Conservation (phyloP, 1,284 basidiomycete genomes). For the Cryptococcus neoformans region DNA sequence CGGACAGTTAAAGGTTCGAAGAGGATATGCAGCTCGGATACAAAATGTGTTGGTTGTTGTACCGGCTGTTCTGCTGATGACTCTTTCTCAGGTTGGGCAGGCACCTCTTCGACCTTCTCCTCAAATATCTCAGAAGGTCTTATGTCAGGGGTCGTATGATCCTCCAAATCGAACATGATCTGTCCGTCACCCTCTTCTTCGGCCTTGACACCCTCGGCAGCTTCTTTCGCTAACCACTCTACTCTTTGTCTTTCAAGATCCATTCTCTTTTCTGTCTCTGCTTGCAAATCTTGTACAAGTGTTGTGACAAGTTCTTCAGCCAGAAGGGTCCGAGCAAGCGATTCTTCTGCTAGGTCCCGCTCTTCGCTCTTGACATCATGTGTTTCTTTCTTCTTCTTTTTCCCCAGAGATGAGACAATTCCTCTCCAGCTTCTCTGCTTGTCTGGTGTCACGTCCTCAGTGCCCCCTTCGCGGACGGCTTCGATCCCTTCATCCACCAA, state of each 20-base stretch:
- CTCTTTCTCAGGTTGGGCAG: neutral
- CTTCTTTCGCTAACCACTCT: conserved; percentile 45
- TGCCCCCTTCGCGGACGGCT: conserved; percentile 13
- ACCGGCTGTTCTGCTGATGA: neutral
- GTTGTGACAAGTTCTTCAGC: conserved; percentile 61
- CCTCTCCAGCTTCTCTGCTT: conserved; percentile 24
- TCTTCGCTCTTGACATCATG: conserved; percentile 2
- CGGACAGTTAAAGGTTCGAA: conserved; percentile 31
- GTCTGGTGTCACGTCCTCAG: conserved; percentile 7
- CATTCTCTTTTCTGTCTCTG: conserved; percentile 61
- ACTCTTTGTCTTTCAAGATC: conserved; percentile 54
- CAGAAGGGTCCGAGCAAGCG: conserved; percentile 58
- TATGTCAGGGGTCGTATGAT: neutral
- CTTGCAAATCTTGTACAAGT: conserved; percentile 63
- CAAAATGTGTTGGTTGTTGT: conserved; percentile 14
- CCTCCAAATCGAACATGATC: conserved; percentile 13
- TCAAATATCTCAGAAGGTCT: neutral
- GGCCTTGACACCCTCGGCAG: conserved; percentile 17
- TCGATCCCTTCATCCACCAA: conserved; percentile 60
- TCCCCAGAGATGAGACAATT: neutral
- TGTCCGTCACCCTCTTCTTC: conserved; percentile 8
- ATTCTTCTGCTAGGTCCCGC: conserved; percentile 23
- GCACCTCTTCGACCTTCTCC: conserved; percentile 1
- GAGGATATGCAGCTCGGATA: conserved; percentile 21
- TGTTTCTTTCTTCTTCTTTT: conserved; percentile 4